Conservation (phyloP, 202 grass and related monocot species). For the Schoenoplectus tabernaemontani region DNA sequence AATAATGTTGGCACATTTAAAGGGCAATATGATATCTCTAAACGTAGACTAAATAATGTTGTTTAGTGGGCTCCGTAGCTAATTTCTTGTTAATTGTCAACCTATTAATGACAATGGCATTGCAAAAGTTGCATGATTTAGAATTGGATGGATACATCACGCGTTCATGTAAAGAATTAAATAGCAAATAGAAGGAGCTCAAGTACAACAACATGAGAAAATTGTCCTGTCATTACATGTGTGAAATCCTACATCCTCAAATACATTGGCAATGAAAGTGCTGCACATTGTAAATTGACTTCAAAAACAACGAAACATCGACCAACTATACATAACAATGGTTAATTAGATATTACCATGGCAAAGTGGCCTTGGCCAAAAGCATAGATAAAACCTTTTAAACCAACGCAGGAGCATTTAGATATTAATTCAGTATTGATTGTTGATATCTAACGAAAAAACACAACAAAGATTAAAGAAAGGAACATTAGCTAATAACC, state of each 20-base stretch:
- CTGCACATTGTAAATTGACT: background rate
- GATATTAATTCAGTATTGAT: background rate
- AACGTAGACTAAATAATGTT: too few relatives aligned
- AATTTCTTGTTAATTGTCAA: background rate
- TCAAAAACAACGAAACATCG: background rate
- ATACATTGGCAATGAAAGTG: background rate
- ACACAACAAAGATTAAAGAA: background rate
- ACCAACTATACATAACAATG: background rate
- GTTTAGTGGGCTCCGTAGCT: background rate
- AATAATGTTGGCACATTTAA: too few relatives aligned
- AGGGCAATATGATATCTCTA: too few relatives aligned
- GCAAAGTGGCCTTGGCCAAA: too few relatives aligned
- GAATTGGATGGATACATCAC: background rate
- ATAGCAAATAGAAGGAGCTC: background rate
- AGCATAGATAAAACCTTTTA: too few relatives aligned
- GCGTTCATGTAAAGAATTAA: background rate
- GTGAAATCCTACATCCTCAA: slow-evolving; percentile 1
- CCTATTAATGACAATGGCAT: too few relatives aligned
- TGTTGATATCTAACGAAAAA: background rate
- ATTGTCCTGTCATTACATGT: background rate
- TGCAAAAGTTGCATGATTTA: background rate
- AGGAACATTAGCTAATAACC: background rate
- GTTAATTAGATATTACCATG: background rate
- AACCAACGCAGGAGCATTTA: background rate
- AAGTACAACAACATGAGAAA: background rate